A percentile compares a stretch with the other conserved stretches of the same genome.
Conservation (phyloP, 139 green algal genomes). For the Chloropicon primus region DNA sequence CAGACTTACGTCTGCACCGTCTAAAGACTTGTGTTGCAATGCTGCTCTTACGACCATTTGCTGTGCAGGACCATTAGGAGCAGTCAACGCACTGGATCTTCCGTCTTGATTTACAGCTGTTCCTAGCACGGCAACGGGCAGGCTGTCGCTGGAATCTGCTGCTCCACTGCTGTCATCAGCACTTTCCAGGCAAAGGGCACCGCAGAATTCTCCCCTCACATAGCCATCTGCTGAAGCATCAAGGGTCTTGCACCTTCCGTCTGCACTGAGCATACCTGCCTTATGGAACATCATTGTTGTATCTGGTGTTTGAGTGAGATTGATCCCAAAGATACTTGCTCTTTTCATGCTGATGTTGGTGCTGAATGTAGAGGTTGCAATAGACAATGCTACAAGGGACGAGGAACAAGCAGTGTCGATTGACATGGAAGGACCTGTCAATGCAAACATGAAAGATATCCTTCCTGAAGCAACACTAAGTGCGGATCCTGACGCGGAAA, state of each 20-base stretch:
- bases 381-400: conserved; percentile 12
- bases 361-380: not conserved
- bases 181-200: not conserved
- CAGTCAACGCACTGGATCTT: conserved; percentile 45
- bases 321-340: not conserved
- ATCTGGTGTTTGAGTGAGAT: conserved; percentile 5
- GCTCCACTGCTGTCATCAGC: not conserved
- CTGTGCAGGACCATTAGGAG: conserved; percentile 74
- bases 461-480: conserved; percentile 5
- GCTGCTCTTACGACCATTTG: conserved; percentile 50
- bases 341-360: not conserved
- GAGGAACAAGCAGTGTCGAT: conserved; percentile 10
- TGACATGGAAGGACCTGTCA: conserved; percentile 7
- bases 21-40: conserved; percentile 9
- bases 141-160: not conserved
- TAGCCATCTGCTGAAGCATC: conserved; percentile 66
- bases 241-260: conserved; percentile 73
- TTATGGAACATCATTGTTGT: conserved; percentile 26
- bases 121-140: not conserved
- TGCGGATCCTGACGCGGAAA: conserved; percentile 25
- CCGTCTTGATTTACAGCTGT: not conserved
- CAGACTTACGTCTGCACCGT: not conserved
- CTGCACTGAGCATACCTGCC: conserved; percentile 50
- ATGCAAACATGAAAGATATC: conserved; percentile 39
- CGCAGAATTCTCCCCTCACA: conserved; percentile 40